Base-by-base conservation (phyloP, 1,139 yeast species). In the Scheffersomyces segobiensis region DNA sequence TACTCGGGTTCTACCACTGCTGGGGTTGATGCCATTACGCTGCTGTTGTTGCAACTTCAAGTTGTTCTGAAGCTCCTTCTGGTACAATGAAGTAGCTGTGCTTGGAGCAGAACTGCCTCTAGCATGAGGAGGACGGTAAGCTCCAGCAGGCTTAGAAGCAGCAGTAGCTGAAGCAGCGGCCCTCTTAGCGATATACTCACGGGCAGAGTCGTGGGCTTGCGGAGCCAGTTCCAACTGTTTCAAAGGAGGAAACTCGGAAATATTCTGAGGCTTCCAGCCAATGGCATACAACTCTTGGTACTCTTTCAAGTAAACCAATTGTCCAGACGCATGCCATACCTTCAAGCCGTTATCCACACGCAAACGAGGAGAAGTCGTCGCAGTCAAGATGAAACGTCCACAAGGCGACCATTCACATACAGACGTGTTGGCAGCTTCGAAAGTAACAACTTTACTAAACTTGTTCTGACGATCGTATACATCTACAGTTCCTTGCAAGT, bases 351-450 rank as follows among this genome's bases (percentile, higher is more conserved):
- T 96, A 74, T 96, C 99, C 55, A 96, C 99, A 71, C 99, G 87
- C 69, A 96, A 84, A 69, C 99, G 85, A 62, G 99, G 99, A 22
- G 98, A 87, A 0, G 99, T 95, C 7, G 99, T 96, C 24, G 99
- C 99, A 20, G 98, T 93, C 72, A 96, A 79, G 60, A 96, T 87
- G 70, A 84, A 92, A 69, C 96, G 86, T 49, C 99, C 98, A 76
- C 96, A 97, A n/a, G 99, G 99, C 3, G 97, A 88, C 99, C 99
- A 96, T 73, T 91, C 93, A 73, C 98, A 93, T 53, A 89, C 96
- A 39, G 97, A 89, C 14, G 98, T 93, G 77, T 96, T 96, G 53
- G 97, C 79, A 3, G 98, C 99, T 71, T 91, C 93, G 71, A 95
- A 90, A 47, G 92, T 84, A 19, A 93, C 81, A 56, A 95, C 85